Evolutionary conservation across 192 early-diverging fungal genomes (phyloP), one percentile per base, ranked within the genome.

Genomic region (Dispira simplex): DNA sequence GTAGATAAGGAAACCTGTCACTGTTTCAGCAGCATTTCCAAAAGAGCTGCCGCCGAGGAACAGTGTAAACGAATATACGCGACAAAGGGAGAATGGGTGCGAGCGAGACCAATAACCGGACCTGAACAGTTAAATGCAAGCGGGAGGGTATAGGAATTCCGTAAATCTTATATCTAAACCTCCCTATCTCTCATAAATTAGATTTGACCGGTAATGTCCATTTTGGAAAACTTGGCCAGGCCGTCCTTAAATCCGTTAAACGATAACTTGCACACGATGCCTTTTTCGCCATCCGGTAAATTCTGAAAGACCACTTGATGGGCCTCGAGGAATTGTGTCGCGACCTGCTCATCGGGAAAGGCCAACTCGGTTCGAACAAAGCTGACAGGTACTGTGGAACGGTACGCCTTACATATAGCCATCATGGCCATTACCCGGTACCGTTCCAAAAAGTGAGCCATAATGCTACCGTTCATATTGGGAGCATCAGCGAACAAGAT

Each of bases 361-460:
- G 86, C 88, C 44, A 95, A 74, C 65, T 87, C 85, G 27, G 68
- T 57, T 1, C 79, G 65, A 44, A 94, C 69, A 64, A 81, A 86
- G 6, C 60, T 65, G 16, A 89, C 70, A 0, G 71, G 53, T 12
- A 93, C 69, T 21, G 44, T 66, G 39, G 87, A 82, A n/a, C 85
- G 77, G 64, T 75, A 59, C 47, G 46, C 20, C 23, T 55, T 0
- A 39, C 48, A 85, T 58, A 97, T 83, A 20, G 73, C 74, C 55
- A 77, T 82, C 67, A 97, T 69, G 47, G 90, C 86, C 26, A 77
- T 71, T 25, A 91, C 75, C 45, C 96, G 81, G 71, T 97, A 92
- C 21, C 93, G 85, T 49, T 86, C 86, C 0, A 88, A 67, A 74
- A 97, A 97, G 44, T 91, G 84, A 73, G 96, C 91, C 81, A 99